Evolutionary conservation across 371 early-diverging fungal species (phyloP), one percentile per base, ranked within the genome.

Genomic region (Syncephalastrum sp.): DNA sequence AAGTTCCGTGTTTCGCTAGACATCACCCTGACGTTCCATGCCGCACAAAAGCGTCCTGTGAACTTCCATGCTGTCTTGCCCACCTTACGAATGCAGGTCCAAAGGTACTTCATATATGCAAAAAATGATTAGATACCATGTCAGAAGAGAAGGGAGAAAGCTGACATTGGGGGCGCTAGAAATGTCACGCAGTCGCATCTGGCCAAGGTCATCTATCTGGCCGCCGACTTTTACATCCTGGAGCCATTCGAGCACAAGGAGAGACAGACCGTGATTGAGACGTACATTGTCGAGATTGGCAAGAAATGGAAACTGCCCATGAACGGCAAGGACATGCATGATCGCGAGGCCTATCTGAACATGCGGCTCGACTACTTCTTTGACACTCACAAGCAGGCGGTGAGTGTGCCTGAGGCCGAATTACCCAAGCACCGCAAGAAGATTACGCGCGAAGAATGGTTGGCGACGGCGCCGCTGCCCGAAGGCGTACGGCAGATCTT

Each of bases 51-150:
- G 21, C 59, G 53, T 5, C 61, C 68, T 41, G 63, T 64, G n/a
- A 43, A 73, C 51, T 76, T 69, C 47, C 71, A 73, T 57, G 69
- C 73, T 44, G 60, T 73, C 19, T 65, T 70, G 59, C 48, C 67
- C 3, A 60, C 64, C 16, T 50, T 76, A 23, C 61, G 69, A 33
- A 73, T 67, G 33, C 61, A 63, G 0, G 73, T 74, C 1, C 25
- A 60, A 53, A 61, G 57, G 64, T 68, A 58, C 17, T 53, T n/a
- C 13, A 6, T 8, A 33, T 0, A 15, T 5, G 41, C 8, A 4
- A 52, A 16, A 46, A 19, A 6, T 14, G 6, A 17, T n/a, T 5
- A 23, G 42, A 19, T 23, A 15, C 42, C 27, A 23, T 4, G 16
- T 19, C n/a, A 25, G 21, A 47, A 14, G 29, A 49, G 45, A 44